Percentiles rank a stretch among this genome's conserved stretches.
Conservation (phyloP, 208 protist species). For the Cochliopodium minus region DNA sequence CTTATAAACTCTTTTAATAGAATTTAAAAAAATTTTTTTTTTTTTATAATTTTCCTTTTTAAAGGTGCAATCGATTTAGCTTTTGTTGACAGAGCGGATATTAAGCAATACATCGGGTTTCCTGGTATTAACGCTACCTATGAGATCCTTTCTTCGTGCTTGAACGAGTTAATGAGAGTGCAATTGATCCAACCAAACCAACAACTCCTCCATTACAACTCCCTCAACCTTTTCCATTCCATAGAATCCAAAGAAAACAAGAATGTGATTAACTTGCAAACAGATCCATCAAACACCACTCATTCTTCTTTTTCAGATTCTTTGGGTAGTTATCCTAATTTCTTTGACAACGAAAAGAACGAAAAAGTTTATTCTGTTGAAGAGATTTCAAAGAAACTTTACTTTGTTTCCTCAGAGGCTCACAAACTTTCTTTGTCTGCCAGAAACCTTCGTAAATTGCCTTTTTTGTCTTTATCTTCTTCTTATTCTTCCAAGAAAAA, state of each 20-base stretch:
- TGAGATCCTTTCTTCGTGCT: constrained; percentile 44
- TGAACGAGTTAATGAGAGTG: constrained; percentile 47
- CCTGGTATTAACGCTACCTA: constrained; percentile 50
- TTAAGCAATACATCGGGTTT: constrained; percentile 68
- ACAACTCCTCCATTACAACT: neutral
- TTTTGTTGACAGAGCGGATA: constrained; percentile 83
- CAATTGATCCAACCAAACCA: constrained; percentile 27
- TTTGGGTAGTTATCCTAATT: neutral
- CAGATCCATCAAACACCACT: neutral
- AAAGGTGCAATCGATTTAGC: constrained; percentile 65
- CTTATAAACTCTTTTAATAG: constrained; percentile 14
- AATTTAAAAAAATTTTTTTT: neutral
- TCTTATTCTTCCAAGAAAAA: no score
- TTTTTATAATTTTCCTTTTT: neutral
- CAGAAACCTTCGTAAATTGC: constrained; percentile 62
- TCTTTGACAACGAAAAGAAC: no score
- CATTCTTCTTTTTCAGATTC: neutral
- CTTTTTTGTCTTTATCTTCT: constrained; percentile 68
- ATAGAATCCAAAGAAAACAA: no score
- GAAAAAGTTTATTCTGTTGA: no score
- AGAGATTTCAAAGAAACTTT: no score
- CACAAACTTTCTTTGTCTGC: constrained; percentile 51
- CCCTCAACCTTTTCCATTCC: no score
- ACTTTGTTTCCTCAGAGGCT: no score
- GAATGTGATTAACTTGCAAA: no score